A percentile compares a stretch with the other conserved stretches of the same genome.
Evolutionary conservation across 176 grass and related monocot species (phyloP).

Genomic region (Zea luxurians): DNA sequence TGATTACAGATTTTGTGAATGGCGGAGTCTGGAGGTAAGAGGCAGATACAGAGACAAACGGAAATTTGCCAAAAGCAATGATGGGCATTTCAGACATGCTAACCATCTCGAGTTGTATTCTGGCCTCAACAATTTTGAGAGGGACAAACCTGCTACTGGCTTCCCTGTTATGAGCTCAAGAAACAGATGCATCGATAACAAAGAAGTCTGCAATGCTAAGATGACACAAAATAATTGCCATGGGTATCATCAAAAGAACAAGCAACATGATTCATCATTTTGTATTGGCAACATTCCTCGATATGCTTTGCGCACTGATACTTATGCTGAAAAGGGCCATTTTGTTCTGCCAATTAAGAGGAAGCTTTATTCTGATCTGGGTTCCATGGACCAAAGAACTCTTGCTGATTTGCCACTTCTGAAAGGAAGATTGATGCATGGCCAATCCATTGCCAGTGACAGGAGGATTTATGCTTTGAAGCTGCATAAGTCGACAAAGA

Average conservation of each 20-base stretch:
- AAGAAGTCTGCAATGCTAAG: conserved; percentile 32
- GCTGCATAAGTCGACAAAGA: conserved; percentile 30
- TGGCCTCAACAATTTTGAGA: conserved; percentile 33
- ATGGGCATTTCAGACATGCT: conserved; percentile 34
- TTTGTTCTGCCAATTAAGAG: conserved; percentile 43
- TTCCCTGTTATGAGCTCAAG: conserved; percentile 36
- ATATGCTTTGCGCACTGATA: conserved; percentile 23
- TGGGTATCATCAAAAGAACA: conserved; percentile 42
- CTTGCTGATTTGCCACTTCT: conserved; percentile 29
- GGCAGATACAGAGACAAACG: conserved; percentile 32
- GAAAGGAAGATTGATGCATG: conserved; percentile 44
- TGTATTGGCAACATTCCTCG: conserved; percentile 14
- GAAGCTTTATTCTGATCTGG: conserved; percentile 38
- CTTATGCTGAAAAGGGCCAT: conserved; percentile 29
- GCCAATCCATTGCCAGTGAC: conserved; percentile 37
- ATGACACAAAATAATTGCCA: conserved; percentile 26
- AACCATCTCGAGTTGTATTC: conserved; percentile 33
- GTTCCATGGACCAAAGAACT: conserved; percentile 31
- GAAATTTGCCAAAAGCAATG: conserved; percentile 34
- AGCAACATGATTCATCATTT: conserved; percentile 25
- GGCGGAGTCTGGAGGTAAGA: conserved; percentile 34
- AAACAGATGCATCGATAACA: conserved; percentile 32
- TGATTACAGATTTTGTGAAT: conserved; percentile 30
- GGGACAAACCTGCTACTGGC: conserved; percentile 36
- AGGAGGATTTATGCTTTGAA: conserved; percentile 39